Evolutionary conservation across 352 stramenopile species (phyloP).

Genomic region (Globisporangium nagaii): DNA sequence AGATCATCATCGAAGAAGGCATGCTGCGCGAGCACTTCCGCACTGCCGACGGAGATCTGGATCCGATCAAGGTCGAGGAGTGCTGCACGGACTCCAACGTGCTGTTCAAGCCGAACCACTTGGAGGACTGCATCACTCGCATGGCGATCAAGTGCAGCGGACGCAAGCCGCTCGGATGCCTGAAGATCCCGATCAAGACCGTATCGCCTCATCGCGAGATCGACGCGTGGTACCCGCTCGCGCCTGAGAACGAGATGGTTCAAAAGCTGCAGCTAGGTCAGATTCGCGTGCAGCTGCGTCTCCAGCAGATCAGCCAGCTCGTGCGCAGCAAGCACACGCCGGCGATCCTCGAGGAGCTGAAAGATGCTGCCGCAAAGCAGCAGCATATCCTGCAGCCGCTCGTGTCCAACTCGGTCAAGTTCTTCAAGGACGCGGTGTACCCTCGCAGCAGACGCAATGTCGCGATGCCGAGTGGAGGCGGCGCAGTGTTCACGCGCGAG

Average conservation of each 20-base stretch:
- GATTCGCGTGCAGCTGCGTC: conserved; percentile 45
- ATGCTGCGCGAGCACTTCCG: conserved; percentile 57
- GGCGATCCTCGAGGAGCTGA: conserved; percentile 25
- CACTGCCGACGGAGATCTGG: conserved; percentile 49
- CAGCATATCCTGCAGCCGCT: not conserved
- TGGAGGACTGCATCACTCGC: conserved; percentile 62
- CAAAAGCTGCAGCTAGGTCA: conserved; percentile 55
- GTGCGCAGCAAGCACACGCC: conserved; percentile 33
- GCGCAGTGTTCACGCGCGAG: conserved; percentile 21
- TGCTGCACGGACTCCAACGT: conserved; percentile 60
- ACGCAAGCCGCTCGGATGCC: conserved; percentile 44
- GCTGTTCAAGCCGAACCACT: conserved; percentile 48
- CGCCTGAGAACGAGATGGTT: conserved; percentile 60
- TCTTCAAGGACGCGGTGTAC: conserved; percentile 10
- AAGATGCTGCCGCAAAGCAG: conserved; percentile 12
- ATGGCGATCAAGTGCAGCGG: conserved; percentile 39
- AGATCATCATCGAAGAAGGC: conserved; percentile 56
- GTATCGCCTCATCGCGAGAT: conserved; percentile 53
- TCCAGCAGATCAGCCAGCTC: conserved; percentile 24
- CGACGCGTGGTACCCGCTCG: conserved; percentile 61
- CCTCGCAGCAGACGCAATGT: conserved; percentile 1
- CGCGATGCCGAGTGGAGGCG: conserved; percentile 4
- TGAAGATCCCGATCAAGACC: conserved; percentile 62
- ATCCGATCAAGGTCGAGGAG: conserved; percentile 46
- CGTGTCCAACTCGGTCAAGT: conserved; percentile 3